Conservation (phyloP, 495 filamentous ascomycete species). For the Physcia stellaris region DNA sequence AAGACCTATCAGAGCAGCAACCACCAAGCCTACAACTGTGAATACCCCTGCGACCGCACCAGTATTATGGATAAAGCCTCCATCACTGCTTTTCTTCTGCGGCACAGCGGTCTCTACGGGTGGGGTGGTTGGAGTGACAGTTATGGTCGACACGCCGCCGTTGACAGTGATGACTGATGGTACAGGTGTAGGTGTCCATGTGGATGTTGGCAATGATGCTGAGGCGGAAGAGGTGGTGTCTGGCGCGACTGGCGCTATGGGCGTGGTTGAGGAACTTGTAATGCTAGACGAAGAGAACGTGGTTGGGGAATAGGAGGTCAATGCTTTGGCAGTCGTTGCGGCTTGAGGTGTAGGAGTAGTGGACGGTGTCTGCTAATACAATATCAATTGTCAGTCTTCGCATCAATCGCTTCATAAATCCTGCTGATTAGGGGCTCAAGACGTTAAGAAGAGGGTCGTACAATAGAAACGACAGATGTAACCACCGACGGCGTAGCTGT, state of each 20-base stretch:
- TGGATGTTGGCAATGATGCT: slow-evolving; percentile 8
- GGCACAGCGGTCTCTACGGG: slow-evolving; percentile 12
- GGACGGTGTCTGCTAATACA: slow-evolving; percentile 8
- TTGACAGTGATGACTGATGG: slow-evolving; percentile 33
- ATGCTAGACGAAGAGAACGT: neutral
- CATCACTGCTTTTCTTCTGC: slow-evolving; percentile 18
- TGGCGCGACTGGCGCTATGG: slow-evolving; percentile 10
- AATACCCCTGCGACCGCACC: slow-evolving; percentile 37
- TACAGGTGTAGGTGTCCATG: slow-evolving; percentile 28
- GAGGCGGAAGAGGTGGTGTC: slow-evolving; percentile 17
- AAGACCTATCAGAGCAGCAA: slow-evolving; percentile 20
- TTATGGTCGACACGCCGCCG: slow-evolving; percentile 37
- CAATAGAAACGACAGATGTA: slow-evolving; percentile 16
- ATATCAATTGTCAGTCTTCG: slow-evolving; percentile 3
- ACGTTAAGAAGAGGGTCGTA: slow-evolving; percentile 10
- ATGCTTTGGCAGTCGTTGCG: slow-evolving; percentile 7
- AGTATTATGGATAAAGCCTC: slow-evolving; percentile 24
- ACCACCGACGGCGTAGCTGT: slow-evolving; percentile 14
- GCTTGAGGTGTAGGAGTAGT: slow-evolving; percentile 12
- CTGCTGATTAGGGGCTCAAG: neutral
- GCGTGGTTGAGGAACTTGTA: slow-evolving; percentile 11
- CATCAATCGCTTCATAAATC: too few species aligned
- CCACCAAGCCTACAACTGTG: slow-evolving; percentile 28
- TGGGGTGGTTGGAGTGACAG: slow-evolving; percentile 28
- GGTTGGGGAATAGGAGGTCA: neutral